Evolutionary conservation across 257 asterid species (phyloP), one percentile per base, ranked within the genome.

Genomic region (Echites panduratus): DNA sequence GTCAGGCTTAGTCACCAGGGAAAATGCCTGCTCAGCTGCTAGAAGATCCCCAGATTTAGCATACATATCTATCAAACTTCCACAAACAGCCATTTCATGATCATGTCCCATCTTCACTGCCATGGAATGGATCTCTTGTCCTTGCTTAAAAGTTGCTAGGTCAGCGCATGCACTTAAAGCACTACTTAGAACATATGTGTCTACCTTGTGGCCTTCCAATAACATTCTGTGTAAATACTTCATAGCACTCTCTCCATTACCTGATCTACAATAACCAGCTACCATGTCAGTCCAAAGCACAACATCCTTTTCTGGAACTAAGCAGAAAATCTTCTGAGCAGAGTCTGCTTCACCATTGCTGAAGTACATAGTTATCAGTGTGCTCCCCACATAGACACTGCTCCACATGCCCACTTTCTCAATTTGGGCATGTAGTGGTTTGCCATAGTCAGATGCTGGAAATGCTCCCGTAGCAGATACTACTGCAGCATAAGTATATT

Each of bases 231-330:
- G 71, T 84, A 93, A 88, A 49, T 81, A 79, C 26, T 65, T 78
- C 65, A 93, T 43, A 11, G 98, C 90, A 41, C 29, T 80, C 79
- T 86, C 94, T 5, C 93, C 83, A 71, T 91, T 85, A 56, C 94
- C 96, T 11, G 76, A 68, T 76, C 87, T 83, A 79, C 86, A 89
- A 73, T 84, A 83, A 81, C 97, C 91, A n/a, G 88, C 82, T 66
- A 93, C 87, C 97, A 93, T 88, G 75, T 87, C 92, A 5, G 97
- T 90, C 98, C 98, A 93, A 57, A 93, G 87, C 82, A 93, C 89
- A 4, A 72, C 79, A 82, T 93, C 98, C 81, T 87, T 93, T n/a
- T 65, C 70, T 4, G 26, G 24, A 77, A 81, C 73, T 40, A 83
- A 81, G 45, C 20, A 22, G 75, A 93, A 93, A 35, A 90, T 79